A percentile compares a stretch with the other conserved stretches of the same genome.
These are phyloP conservation scores for Malbranchea zuffiana DNA, from an alignment of 2,329 filamentous ascomycete genomes.

Conservation along the genomic window DNA sequence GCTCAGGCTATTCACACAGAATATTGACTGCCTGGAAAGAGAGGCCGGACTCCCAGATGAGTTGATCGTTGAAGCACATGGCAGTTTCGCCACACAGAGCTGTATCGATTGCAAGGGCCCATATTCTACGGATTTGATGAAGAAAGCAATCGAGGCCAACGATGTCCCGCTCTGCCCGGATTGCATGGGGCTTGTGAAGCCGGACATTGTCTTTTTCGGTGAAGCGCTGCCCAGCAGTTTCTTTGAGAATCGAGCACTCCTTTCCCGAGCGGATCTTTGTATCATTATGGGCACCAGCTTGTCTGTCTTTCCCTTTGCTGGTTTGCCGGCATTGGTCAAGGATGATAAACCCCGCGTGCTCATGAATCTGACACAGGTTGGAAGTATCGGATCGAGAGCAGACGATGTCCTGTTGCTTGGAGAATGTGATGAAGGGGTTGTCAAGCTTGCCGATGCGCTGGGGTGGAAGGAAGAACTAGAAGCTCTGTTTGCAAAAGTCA, in stretches of 20 bases:
- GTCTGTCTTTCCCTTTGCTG: constrained; percentile 78
- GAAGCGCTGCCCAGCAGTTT: constrained; percentile 59
- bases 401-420: constrained; percentile 81
- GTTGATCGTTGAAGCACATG: constrained; percentile 84
- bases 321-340: constrained; percentile 55
- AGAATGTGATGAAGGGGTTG: constrained; percentile 72
- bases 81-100: constrained; percentile 80
- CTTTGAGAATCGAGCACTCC: constrained; percentile 46
- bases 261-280: constrained; percentile 58
- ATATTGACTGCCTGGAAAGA: constrained; percentile 91
- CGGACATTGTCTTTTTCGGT: constrained; percentile 91
- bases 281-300: constrained; percentile 86
- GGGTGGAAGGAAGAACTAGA: constrained; percentile 84
- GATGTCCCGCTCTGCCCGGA: constrained; percentile 59
- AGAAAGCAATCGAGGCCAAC: constrained; percentile 52
- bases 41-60: constrained; percentile 71
- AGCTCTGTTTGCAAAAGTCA: constrained; percentile 56
- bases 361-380: constrained; percentile 78
- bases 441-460: constrained; percentile 63
- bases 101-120: constrained; percentile 75
- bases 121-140: constrained; percentile 67
- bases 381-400: constrained; percentile 59
- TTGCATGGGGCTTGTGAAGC: constrained; percentile 77
- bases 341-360: constrained; percentile 62
- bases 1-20: constrained; percentile 86